Evolutionary conservation across 2,329 filamentous ascomycete species (phyloP).

Genomic region (Phoma herbarum): DNA sequence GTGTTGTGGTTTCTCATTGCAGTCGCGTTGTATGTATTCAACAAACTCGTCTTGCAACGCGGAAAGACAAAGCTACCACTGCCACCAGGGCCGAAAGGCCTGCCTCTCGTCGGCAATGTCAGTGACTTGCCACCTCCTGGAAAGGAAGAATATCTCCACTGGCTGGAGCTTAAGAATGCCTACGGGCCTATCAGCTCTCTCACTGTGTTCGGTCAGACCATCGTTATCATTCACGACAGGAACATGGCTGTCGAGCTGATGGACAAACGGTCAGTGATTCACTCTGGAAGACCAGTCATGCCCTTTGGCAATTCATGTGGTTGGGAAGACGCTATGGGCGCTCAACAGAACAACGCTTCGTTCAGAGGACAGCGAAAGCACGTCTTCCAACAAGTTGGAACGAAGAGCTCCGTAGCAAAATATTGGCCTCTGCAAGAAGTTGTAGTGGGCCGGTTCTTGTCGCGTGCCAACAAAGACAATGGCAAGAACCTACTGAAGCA

Average conservation of each 20-base stretch:
- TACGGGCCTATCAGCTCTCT: slow-evolving; percentile 39
- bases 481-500: slow-evolving; percentile 50
- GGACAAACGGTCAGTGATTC: slow-evolving; percentile 31
- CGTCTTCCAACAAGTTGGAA: slow-evolving; percentile 57
- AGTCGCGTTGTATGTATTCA: neutral
- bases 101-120: slow-evolving; percentile 62
- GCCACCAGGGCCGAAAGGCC: slow-evolving; percentile 61
- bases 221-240: slow-evolving; percentile 37
- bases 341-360: slow-evolving; percentile 51
- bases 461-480: slow-evolving; percentile 54
- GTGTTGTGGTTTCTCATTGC: neutral
- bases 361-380: slow-evolving; percentile 55
- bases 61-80: slow-evolving; percentile 34
- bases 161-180: slow-evolving; percentile 55
- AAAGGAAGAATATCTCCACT: slow-evolving; percentile 53
- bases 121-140: slow-evolving; percentile 54
- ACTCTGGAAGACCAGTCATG: slow-evolving; percentile 34
- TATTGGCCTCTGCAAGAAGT: slow-evolving; percentile 56
- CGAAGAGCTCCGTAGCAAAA: slow-evolving; percentile 50
- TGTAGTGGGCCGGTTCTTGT: slow-evolving; percentile 57
- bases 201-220: slow-evolving; percentile 36
- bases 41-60: neutral
- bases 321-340: slow-evolving; percentile 50
- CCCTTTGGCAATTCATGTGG: slow-evolving; percentile 43
- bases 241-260: slow-evolving; percentile 36